Percentiles rank a stretch among this genome's conserved stretches.
Conservation (phyloP, 352 stramenopile species). For the Aphanomyces stellatus region DNA sequence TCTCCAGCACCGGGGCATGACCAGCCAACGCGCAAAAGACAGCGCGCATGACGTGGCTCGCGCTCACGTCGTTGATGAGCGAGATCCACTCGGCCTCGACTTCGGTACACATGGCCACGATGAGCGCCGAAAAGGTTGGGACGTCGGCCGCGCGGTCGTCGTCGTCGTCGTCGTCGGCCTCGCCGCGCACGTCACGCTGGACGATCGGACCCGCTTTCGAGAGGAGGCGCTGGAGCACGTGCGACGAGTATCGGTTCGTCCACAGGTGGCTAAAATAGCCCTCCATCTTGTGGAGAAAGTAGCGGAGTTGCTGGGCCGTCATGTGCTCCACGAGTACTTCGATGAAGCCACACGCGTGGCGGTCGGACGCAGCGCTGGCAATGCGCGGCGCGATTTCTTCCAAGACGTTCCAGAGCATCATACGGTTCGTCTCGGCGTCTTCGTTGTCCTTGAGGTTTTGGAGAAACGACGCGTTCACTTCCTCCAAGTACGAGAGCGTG, state of each 20-base stretch:
- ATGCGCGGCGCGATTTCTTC: constrained; percentile 66
- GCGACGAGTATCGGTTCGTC: constrained; percentile 82
- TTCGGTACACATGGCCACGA: constrained; percentile 66
- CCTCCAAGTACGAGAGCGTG: constrained; percentile 74
- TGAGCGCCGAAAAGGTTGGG: constrained; percentile 53
- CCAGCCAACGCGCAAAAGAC: constrained; percentile 57
- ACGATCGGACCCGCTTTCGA: constrained; percentile 49
- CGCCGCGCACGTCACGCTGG: constrained; percentile 29
- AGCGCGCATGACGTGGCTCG: constrained; percentile 71
- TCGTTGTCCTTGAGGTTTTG: constrained; percentile 40
- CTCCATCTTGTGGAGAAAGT: constrained; percentile 68
- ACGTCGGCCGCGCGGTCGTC: constrained; percentile 53
- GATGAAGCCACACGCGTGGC: constrained; percentile 57
- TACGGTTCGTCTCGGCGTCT: constrained; percentile 38
- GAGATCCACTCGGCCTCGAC: constrained; percentile 73
- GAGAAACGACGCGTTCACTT: constrained; percentile 69
- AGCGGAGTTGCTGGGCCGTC: constrained; percentile 58
- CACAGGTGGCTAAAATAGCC: constrained; percentile 75
- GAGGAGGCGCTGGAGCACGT: constrained; percentile 71
- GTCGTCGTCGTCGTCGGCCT: constrained; percentile 30
- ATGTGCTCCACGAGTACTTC: constrained; percentile 68
- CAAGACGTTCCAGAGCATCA: constrained; percentile 75
- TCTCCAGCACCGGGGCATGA: constrained; percentile 56
- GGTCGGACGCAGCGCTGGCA: constrained; percentile 63
- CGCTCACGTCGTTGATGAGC: constrained; percentile 80